phyloP scores from a whole-genome alignment of 768 basidiomycete species.

The Boletus sp. region DNA sequence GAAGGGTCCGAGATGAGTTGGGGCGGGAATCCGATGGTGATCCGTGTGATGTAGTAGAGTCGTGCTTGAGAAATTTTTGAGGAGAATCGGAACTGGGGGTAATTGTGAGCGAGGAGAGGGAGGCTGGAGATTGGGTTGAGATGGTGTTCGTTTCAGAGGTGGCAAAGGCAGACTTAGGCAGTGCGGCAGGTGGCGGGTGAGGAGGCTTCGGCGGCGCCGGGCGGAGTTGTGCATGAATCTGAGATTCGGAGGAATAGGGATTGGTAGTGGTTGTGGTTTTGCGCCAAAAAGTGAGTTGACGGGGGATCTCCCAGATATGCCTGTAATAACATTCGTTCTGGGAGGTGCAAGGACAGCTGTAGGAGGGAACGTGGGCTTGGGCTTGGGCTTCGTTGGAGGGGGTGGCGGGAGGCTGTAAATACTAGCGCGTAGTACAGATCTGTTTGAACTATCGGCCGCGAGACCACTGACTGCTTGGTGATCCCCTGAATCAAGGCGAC shows the following conservation, averaged over 20 bases:
- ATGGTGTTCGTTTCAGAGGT: conserved; percentile 15
- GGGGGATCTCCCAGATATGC: conserved; percentile 23
- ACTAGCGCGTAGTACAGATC: background rate
- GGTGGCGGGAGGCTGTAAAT: conserved; percentile 20
- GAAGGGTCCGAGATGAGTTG: conserved; percentile 21
- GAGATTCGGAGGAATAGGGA: conserved; percentile 27
- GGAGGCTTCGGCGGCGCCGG: conserved; percentile 25
- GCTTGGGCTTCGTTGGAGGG: conserved; percentile 24
- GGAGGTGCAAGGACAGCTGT: conserved; percentile 14
- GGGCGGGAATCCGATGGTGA: conserved; percentile 10
- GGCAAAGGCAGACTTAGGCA: too few species aligned
- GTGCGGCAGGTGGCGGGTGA: conserved; percentile 18
- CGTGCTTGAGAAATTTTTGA: background rate
- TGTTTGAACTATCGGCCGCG: too few species aligned
- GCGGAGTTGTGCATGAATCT: conserved; percentile 30
- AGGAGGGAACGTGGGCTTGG: conserved; percentile 12
- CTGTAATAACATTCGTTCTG: conserved; percentile 18
- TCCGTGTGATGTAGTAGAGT: background rate
- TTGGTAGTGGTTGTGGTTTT: conserved; percentile 25
- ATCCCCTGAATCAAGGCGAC: too few species aligned
- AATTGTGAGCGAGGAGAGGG: conserved; percentile 6
- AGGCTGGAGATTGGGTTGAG: conserved; percentile 15
- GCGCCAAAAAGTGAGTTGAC: conserved; percentile 23
- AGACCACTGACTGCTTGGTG: too few species aligned
- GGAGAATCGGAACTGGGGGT: conserved; percentile 10